These are phyloP conservation scores for Stenogyne calaminthoides DNA, from an alignment of 305 asterid species.

Conservation along the genomic window DNA sequence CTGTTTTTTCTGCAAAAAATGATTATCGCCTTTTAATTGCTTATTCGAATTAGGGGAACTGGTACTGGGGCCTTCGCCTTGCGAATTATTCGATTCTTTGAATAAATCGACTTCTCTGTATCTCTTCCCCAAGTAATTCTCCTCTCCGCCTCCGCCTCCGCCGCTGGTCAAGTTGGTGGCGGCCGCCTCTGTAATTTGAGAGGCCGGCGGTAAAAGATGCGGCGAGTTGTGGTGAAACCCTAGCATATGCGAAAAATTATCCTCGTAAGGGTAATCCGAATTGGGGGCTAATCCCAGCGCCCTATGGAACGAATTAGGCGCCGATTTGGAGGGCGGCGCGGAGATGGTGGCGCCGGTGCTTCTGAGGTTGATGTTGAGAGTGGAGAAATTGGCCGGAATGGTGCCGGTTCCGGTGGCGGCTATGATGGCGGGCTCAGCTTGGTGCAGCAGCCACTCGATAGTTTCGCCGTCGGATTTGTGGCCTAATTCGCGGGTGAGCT, in stretches of 20 bases:
- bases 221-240: slow-evolving; percentile 1
- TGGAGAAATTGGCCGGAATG: slow-evolving; percentile 76
- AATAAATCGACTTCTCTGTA: not conserved
- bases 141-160: not conserved
- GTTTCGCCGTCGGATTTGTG: slow-evolving; percentile 88
- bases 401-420: slow-evolving; percentile 90
- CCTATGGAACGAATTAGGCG: not conserved
- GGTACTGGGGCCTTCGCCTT: not conserved
- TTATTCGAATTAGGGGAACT: not conserved
- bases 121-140: not conserved
- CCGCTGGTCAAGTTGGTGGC: no score
- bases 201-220: slow-evolving; percentile 39
- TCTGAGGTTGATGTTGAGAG: slow-evolving; percentile 64
- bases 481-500: slow-evolving; percentile 81
- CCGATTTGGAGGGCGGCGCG: not conserved
- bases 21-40: not conserved
- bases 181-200: slow-evolving; percentile 38
- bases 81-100: not conserved
- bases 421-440: slow-evolving; percentile 76
- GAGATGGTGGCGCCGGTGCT: slow-evolving; percentile 73
- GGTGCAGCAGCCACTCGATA: slow-evolving; percentile 79
- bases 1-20: not conserved
- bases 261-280: not conserved
- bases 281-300: not conserved
- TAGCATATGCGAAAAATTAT: not conserved